Evolutionary conservation across 805 yeast genomes (phyloP), one percentile per base, ranked within the genome.

Genomic region (Saccharomycopsis malanga): DNA sequence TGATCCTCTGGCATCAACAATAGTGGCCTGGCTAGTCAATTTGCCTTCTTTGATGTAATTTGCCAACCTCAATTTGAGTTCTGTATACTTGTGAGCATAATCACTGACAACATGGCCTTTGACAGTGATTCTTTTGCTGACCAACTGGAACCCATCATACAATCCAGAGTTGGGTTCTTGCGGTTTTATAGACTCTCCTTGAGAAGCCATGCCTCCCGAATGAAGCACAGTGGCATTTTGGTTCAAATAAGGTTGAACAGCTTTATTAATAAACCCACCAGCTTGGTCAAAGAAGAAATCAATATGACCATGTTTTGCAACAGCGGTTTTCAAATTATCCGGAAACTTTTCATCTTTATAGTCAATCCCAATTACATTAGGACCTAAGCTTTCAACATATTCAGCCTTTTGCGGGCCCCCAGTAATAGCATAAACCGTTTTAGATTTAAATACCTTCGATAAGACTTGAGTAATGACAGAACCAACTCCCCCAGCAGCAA

Each of bases 401-500:
- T 70, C 64, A 48, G 73, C 66, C 59, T 81, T 81, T 27, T 69
- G 79, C 3, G 63, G 68, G 9, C 79, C 73, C 46, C 86, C 84
- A 15, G 84, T 76, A 53, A 79, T 71, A 37, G 81, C 86, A 57
- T 79, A 69, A 22, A 81, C 79, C 54, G 68, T 73, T 38, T 69
- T 62, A 24, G 81, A 81, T 32, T 73, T 73, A 57, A 73, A 67
- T 9, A 74, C 61, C 34, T 71, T 63, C 50, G 76, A 65, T 35
- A 83, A 79, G 10, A 80, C 58, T 59, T 79, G 85, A 20, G 79
- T 74, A 41, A 68, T 73, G 41, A 71, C 62, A 23, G 77, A 70
- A 14, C 87, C 87, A n/a, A 81, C 81, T n/a, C 85, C 84, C 51
- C 87, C 87, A 4, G 81, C 73, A 12, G 87, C 87, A 48, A 83